A percentile compares a stretch with the other conserved stretches of the same genome.
Evolutionary conservation across 805 yeast species (phyloP).

Genomic region (Huiozyma naganishii): DNA sequence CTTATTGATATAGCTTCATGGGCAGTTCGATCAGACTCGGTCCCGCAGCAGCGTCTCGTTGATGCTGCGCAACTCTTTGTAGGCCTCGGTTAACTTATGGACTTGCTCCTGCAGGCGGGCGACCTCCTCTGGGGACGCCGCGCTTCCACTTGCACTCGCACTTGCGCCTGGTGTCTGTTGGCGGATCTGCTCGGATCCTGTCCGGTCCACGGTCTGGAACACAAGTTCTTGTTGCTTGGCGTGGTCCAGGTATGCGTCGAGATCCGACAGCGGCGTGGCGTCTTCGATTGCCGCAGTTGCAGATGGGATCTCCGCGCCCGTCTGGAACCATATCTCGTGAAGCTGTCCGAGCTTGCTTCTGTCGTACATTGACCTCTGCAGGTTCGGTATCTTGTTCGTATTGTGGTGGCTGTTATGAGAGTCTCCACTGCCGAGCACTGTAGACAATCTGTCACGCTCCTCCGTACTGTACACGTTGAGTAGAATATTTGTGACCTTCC

Average conservation of each 20-base stretch:
- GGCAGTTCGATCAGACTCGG: conserved; percentile 18
- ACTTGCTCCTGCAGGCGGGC: conserved; percentile 36
- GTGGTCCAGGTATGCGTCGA: conserved; percentile 39
- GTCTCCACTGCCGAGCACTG: neutral
- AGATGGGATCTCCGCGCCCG: conserved; percentile 10
- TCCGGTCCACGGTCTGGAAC: conserved; percentile 30
- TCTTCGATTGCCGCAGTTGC: conserved; percentile 9
- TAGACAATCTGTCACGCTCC: conserved; percentile 1
- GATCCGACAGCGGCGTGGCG: conserved; percentile 22
- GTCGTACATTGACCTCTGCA: conserved; percentile 49
- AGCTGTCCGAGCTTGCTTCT: conserved; percentile 28
- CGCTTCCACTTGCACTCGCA: conserved; percentile 1
- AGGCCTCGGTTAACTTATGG: conserved; percentile 43
- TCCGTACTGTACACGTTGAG: conserved; percentile 4
- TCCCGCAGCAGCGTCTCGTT: conserved; percentile 49
- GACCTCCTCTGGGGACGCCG: conserved; percentile 14
- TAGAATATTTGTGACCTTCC: conserved; percentile 19
- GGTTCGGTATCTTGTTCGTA: conserved; percentile 36
- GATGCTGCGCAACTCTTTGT: conserved; percentile 44
- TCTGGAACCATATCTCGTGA: conserved; percentile 34
- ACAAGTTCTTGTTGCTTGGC: conserved; percentile 42
- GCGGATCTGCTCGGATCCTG: conserved; percentile 7
- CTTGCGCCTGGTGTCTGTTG: conserved; percentile 8
- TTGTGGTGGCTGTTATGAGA: neutral
- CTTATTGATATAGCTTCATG: too few relatives aligned